Evolutionary conservation across 176 grass and related monocot species (phyloP).

Genomic region (barley (Hordeum vulgare)): DNA sequence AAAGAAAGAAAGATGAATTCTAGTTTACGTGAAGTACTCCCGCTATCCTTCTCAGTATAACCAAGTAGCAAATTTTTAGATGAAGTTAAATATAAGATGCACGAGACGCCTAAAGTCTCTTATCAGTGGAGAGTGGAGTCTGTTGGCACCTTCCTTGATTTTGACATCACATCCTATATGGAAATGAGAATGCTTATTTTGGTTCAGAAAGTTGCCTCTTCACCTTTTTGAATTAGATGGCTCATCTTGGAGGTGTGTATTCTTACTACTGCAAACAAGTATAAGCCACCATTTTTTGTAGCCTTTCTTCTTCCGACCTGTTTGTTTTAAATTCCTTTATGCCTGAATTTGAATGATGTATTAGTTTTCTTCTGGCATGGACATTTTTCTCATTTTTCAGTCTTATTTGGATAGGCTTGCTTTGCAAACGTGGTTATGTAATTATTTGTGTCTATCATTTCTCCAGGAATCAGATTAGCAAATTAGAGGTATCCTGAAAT

Average conservation of each 20-base stretch:
- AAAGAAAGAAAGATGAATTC: neutral
- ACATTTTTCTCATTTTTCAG: neutral
- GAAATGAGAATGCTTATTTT: slow-evolving; percentile 3
- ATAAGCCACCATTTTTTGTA: neutral
- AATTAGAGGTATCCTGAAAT: slow-evolving; percentile 39
- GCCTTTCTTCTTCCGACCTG: neutral
- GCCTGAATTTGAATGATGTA: neutral
- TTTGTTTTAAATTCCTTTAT: neutral
- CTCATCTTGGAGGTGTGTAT: neutral
- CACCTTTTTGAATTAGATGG: neutral
- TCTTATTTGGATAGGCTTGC: neutral
- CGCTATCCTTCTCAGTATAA: neutral
- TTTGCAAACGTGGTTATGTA: slow-evolving; percentile 10
- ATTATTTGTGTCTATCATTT: slow-evolving; percentile 9
- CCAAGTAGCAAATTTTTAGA: neutral
- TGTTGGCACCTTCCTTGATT: neutral
- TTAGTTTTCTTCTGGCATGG: neutral
- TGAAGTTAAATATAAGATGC: neutral
- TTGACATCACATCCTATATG: slow-evolving; percentile 2
- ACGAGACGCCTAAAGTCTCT: neutral
- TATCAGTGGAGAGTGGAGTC: neutral
- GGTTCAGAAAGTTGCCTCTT: neutral
- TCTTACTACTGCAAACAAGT: neutral
- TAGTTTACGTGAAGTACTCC: neutral
- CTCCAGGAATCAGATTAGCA: slow-evolving; percentile 22